Evolutionary conservation across 106 monocot genomes (phyloP).

Genomic region (Dactylorhiza incarnata): DNA sequence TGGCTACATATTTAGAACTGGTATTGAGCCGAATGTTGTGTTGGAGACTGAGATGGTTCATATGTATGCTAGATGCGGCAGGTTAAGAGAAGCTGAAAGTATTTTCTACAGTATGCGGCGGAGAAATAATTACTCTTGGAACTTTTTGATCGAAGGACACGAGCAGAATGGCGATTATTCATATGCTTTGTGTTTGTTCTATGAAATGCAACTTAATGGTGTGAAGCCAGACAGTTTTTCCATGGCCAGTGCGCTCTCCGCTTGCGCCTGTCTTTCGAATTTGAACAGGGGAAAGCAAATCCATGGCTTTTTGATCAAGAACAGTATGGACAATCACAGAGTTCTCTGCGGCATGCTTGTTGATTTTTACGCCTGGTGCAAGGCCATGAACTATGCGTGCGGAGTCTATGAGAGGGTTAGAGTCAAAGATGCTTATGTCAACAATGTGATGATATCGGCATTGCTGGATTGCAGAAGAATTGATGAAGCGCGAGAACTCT

Average conservation of each 20-base stretch:
- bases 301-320: conserved; percentile 8
- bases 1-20: not conserved
- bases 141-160: not conserved
- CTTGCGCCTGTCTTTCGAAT: conserved; percentile 3
- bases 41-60: conserved; percentile 2
- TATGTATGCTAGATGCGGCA: conserved; percentile 4
- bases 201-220: conserved; percentile 4
- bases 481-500: conserved; percentile 6
- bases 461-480: not conserved
- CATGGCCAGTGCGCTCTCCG: conserved; percentile 15
- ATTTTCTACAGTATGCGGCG: not conserved
- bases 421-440: conserved; percentile 8
- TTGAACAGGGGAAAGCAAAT: conserved; percentile 15
- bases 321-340: not conserved
- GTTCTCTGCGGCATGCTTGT: conserved; percentile 19
- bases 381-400: conserved; percentile 2
- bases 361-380: conserved; percentile 29
- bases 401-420: not conserved
- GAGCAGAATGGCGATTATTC: not conserved
- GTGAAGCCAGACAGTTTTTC: conserved; percentile 12
- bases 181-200: not conserved
- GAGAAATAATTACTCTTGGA: conserved; percentile 5
- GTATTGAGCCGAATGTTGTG: not conserved
- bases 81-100: conserved; percentile 8
- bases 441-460: conserved; percentile 2